Evolutionary conservation across 139 green algal species (phyloP).

Genomic region (Chlamydomonas sp.): DNA sequence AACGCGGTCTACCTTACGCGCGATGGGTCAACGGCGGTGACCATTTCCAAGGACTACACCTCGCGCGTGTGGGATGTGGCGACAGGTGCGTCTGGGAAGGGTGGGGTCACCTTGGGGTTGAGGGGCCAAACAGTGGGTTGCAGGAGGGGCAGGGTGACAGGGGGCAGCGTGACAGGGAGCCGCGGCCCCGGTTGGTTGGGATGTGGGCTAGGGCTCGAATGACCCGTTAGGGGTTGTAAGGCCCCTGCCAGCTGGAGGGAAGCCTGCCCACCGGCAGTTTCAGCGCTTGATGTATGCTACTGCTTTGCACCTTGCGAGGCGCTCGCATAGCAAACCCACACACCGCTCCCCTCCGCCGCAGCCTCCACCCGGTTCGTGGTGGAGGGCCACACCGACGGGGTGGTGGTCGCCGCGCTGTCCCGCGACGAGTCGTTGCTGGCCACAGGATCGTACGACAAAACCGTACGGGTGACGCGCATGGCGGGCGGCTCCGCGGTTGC

Average conservation of each 20-base stretch:
- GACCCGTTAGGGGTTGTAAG: too few relatives aligned
- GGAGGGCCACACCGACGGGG: constrained; percentile 65
- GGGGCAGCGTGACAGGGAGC: too few relatives aligned
- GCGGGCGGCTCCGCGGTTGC: constrained; percentile 40
- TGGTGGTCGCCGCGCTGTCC: constrained; percentile 48
- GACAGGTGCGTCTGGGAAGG: neutral
- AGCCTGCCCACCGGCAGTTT: too few relatives aligned
- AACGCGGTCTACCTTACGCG: constrained; percentile 65
- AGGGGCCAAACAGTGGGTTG: too few relatives aligned
- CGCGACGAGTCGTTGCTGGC: constrained; percentile 56
- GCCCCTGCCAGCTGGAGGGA: too few relatives aligned
- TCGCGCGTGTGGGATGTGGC: constrained; percentile 20
- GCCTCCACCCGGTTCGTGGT: constrained; percentile 48
- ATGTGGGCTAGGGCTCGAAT: too few relatives aligned
- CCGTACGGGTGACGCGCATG: constrained; percentile 52
- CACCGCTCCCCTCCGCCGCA: constrained; percentile 13
- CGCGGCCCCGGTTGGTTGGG: too few relatives aligned
- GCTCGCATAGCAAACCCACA: neutral
- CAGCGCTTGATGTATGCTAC: too few relatives aligned
- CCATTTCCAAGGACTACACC: constrained; percentile 64
- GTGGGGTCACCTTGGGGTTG: neutral
- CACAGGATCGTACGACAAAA: constrained; percentile 57
- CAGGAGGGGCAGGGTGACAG: too few relatives aligned
- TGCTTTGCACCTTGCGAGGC: too few relatives aligned
- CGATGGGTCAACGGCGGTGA: constrained; percentile 58